Percentiles rank a stretch among this genome's conserved stretches.
phyloP scores from a whole-genome alignment of 179 eudicot genomes.

The Pouteria campechiana region DNA sequence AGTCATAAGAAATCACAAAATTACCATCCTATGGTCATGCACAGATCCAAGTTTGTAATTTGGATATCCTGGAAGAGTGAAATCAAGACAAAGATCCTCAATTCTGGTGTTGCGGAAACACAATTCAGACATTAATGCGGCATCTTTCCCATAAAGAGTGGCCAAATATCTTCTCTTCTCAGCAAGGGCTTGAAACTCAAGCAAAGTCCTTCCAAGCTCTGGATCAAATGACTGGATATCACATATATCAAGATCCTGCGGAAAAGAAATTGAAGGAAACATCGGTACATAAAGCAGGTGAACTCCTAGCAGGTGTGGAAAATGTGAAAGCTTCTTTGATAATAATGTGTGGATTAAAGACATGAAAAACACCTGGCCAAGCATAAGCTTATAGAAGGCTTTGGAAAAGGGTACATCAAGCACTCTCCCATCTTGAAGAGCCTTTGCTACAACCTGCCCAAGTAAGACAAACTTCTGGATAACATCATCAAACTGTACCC shows the following conservation, averaged over 20 bases:
- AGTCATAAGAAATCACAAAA: not conserved
- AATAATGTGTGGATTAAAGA: too few species aligned
- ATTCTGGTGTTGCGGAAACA: slow-evolving; percentile 45
- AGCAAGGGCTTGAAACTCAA: slow-evolving; percentile 76
- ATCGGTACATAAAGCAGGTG: not conserved
- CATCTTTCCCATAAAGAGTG: slow-evolving; percentile 17
- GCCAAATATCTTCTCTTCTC: slow-evolving; percentile 35
- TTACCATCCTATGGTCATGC: slow-evolving; percentile 45
- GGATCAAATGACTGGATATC: slow-evolving; percentile 89
- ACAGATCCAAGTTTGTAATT: slow-evolving; percentile 43
- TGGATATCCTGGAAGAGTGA: slow-evolving; percentile 91
- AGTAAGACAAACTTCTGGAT: slow-evolving; percentile 53
- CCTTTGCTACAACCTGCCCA: slow-evolving; percentile 76
- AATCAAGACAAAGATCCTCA: slow-evolving; percentile 84
- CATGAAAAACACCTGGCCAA: slow-evolving; percentile 65
- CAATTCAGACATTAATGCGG: slow-evolving; percentile 10
- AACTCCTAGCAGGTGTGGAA: not conserved
- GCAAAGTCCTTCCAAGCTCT: slow-evolving; percentile 53
- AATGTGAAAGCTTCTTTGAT: too few species aligned
- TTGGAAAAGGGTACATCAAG: slow-evolving; percentile 85
- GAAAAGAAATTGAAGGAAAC: slow-evolving; percentile 2
- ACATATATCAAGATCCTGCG: slow-evolving; percentile 71
- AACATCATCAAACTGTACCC: slow-evolving; percentile 47
- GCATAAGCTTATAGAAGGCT: slow-evolving; percentile 79
- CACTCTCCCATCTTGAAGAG: slow-evolving; percentile 91